Evolutionary conservation across 345 rosid species (phyloP), one percentile per base, ranked within the genome.

Genomic region (Eucalyptus polybractea): DNA sequence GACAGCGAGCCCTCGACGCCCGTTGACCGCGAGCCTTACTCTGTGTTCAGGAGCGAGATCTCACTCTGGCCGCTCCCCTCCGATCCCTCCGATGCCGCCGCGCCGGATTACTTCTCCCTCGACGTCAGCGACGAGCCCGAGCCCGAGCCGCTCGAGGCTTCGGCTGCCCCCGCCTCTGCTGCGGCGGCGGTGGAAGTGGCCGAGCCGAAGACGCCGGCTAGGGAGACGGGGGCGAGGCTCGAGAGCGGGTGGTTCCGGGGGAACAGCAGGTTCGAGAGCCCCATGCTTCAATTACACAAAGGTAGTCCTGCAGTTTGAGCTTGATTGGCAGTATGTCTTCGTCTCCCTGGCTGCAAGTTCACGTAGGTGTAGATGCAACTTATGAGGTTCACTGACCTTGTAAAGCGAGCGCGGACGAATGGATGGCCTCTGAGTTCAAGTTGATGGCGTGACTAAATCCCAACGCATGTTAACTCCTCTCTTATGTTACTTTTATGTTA

Each of bases 281-380:
- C 98, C 42, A 96, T 97, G 99, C 95, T 97, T 88, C 98, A 96
- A 89, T 92, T 97, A 87, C 99, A 97, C 93, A 97, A 96, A 96
- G 99, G 99, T 86, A 42, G 62, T 50, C 1, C 85, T 10, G 85
- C 29, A 40, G 85, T 22, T 40, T 76, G 29, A 76, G 85, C 29
- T 50, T 86, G 88, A 51, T 86, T 86, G 40, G 88, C 49, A 13
- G 67, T 42, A 19, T 21, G n/a, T 40, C 85, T 76, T 76, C 85
- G 24, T 76, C 85, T 21, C 85, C 47, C 8, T 11, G 83, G 47
- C n/a, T 40, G 83, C 83, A 0, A 40, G 83, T 76, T 76, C 25
- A 40, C 44, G 15, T 76, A 6, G 85, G 47, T 21, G 47, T 76
- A 0, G 47, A 76, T 21, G 47, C 47, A 76, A 40, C 47, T 76